These are phyloP conservation scores for Brettanomyces bruxellensis DNA, from an alignment of 805 yeast genomes.

Conservation along the genomic window DNA sequence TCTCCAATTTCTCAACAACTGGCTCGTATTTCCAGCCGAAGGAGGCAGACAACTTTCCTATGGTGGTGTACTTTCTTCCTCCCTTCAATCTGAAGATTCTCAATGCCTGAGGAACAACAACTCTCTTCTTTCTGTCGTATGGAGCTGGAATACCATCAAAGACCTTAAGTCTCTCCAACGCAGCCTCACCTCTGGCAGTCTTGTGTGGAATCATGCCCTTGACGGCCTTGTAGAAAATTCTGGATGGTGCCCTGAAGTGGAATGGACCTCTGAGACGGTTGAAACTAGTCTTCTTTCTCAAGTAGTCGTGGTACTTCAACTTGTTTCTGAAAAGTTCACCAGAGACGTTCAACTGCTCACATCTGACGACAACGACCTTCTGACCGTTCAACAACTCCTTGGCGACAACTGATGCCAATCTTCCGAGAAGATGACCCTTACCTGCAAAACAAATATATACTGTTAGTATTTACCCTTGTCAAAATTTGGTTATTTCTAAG, in stretches of 20 bases:
- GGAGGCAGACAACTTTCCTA: slow-evolving; percentile 90
- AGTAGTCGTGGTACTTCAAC: slow-evolving; percentile 99
- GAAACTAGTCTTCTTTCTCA: slow-evolving; percentile 98
- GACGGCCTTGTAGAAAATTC: slow-evolving; percentile 99
- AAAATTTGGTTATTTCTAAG: background rate
- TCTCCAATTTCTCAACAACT: slow-evolving; percentile 94
- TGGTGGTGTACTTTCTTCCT: slow-evolving; percentile 99
- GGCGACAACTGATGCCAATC: slow-evolving; percentile 98
- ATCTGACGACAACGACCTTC: slow-evolving; percentile 94
- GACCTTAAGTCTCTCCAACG: slow-evolving; percentile 98
- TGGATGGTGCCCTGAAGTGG: slow-evolving; percentile 99
- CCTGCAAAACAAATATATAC: slow-evolving; percentile 26
- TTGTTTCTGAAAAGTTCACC: slow-evolving; percentile 99
- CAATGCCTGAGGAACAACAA: slow-evolving; percentile 99
- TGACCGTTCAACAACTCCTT: slow-evolving; percentile 98
- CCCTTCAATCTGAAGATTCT: slow-evolving; percentile 98
- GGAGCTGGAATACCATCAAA: slow-evolving; percentile 99
- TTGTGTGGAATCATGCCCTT: slow-evolving; percentile 99
- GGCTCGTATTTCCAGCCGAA: slow-evolving; percentile 99
- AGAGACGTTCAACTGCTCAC: slow-evolving; percentile 96
- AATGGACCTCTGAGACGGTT: slow-evolving; percentile 99
- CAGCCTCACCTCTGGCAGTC: slow-evolving; percentile 99
- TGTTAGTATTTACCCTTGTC: too few relatives aligned
- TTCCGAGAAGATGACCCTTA: slow-evolving; percentile 99
- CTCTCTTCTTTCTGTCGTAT: slow-evolving; percentile 99